phyloP scores from a whole-genome alignment of 805 yeast species.

The Yarrowia keelungensis region DNA sequence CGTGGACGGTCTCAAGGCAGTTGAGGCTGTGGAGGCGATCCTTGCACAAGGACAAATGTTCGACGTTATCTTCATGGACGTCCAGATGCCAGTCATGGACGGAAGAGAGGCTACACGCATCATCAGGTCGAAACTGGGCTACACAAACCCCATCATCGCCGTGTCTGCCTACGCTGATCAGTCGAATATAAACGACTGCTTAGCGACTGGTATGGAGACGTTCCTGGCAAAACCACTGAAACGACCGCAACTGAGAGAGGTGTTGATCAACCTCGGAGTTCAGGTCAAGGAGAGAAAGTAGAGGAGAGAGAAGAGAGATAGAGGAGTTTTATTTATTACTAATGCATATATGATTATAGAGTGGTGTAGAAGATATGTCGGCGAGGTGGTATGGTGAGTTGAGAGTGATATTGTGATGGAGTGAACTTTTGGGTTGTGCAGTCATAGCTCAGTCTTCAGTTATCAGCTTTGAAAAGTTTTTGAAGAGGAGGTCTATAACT shows the following conservation, averaged over 20 bases:
- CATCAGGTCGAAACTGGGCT: conserved; percentile 69
- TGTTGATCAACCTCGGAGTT: conserved; percentile 50
- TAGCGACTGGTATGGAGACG: conserved; percentile 88
- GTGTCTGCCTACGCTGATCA: conserved; percentile 95
- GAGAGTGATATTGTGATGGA: too few species aligned
- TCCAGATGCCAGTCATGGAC: conserved; percentile 95
- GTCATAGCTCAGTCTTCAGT: too few species aligned
- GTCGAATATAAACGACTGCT: conserved; percentile 82
- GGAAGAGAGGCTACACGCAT: conserved; percentile 83
- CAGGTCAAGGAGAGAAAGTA: conserved; percentile 37
- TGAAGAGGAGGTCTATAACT: too few species aligned
- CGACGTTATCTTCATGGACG: conserved; percentile 93
- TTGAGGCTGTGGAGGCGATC: conserved; percentile 60
- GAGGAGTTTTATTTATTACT: background rate
- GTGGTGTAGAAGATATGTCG: too few species aligned
- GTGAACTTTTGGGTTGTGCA: too few species aligned
- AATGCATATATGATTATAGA: background rate
- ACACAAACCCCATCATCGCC: conserved; percentile 82
- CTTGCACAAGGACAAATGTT: conserved; percentile 49
- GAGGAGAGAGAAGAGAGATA: background rate
- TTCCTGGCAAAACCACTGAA: conserved; percentile 88
- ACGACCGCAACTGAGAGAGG: conserved; percentile 66
- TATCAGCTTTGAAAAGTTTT: too few species aligned
- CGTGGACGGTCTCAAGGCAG: conserved; percentile 89
- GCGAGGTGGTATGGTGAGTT: too few species aligned